Percentiles rank a stretch among this genome's conserved stretches.
phyloP scores from a whole-genome alignment of 495 filamentous ascomycete species.

The Astrothelium macrocarpum region DNA sequence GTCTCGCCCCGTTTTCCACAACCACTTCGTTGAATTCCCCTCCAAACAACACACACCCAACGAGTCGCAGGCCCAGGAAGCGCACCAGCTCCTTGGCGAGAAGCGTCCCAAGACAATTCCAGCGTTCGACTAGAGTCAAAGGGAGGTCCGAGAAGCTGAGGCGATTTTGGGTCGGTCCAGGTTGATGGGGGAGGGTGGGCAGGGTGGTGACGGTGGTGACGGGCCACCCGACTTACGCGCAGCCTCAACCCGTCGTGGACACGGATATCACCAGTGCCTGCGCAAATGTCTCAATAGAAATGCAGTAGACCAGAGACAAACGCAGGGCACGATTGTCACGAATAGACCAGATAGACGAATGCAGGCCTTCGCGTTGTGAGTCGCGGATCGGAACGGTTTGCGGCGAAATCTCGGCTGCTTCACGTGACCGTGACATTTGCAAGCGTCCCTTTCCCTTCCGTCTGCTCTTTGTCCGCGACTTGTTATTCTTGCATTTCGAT shows the following conservation, averaged over 20 bases:
- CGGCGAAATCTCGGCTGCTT: background rate
- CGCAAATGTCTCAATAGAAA: background rate
- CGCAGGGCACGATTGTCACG: background rate
- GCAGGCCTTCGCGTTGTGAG: background rate
- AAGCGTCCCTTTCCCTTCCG: too few species aligned
- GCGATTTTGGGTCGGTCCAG: background rate
- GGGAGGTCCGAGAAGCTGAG: background rate
- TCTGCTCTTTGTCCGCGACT: too few species aligned
- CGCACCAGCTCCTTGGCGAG: background rate
- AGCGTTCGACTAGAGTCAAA: background rate
- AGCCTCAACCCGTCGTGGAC: background rate
- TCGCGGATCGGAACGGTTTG: background rate
- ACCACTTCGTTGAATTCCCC: background rate
- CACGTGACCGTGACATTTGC: background rate
- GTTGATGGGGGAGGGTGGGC: slow-evolving; percentile 2
- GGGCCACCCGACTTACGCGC: background rate
- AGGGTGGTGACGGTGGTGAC: background rate
- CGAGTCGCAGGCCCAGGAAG: background rate
- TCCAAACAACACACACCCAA: background rate
- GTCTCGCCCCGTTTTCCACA: background rate
- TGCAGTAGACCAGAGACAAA: background rate
- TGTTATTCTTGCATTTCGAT: background rate
- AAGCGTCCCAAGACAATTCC: background rate
- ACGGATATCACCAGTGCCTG: background rate
- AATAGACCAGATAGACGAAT: background rate